These are phyloP conservation scores for Zygotorulaspora sp. DNA, from an alignment of 805 yeast species.

Conservation along the genomic window DNA sequence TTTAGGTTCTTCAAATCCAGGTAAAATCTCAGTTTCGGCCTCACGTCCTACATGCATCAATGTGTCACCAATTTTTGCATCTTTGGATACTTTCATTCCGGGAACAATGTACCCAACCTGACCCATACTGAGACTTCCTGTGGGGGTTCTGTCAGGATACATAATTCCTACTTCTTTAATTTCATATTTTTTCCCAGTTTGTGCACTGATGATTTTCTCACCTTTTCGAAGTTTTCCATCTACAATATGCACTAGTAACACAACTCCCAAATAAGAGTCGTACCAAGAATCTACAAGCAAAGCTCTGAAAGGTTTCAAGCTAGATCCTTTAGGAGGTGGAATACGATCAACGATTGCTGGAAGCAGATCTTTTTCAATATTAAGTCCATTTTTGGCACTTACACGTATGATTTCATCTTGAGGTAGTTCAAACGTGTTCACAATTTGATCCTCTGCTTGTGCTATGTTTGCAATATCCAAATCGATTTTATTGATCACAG, in stretches of 20 bases:
- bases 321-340: constrained; percentile 69
- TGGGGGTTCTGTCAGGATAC: constrained; percentile 81
- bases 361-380: constrained; percentile 62
- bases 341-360: constrained; percentile 78
- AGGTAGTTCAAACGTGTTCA: constrained; percentile 73
- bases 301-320: constrained; percentile 53
- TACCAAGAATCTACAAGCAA: constrained; percentile 94
- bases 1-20: constrained; percentile 94
- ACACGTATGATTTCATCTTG: constrained; percentile 72
- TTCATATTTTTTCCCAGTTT: constrained; percentile 71
- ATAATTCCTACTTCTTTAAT: constrained; percentile 91
- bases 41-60: constrained; percentile 55
- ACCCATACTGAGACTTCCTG: constrained; percentile 68
- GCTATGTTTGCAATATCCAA: constrained; percentile 76
- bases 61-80: constrained; percentile 91
- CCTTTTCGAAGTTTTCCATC: constrained; percentile 80
- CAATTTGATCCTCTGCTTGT: constrained; percentile 79
- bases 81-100: constrained; percentile 83
- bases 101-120: constrained; percentile 95
- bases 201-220: constrained; percentile 70
- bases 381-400: constrained; percentile 86
- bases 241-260: constrained; percentile 73
- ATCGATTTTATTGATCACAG: constrained; percentile 90
- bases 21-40: constrained; percentile 65
- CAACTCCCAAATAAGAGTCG: constrained; percentile 87